Percentiles rank a stretch among this genome's conserved stretches.
These are phyloP conservation scores for Suillus hirtellus DNA, from an alignment of 768 basidiomycete species.

Conservation along the genomic window DNA sequence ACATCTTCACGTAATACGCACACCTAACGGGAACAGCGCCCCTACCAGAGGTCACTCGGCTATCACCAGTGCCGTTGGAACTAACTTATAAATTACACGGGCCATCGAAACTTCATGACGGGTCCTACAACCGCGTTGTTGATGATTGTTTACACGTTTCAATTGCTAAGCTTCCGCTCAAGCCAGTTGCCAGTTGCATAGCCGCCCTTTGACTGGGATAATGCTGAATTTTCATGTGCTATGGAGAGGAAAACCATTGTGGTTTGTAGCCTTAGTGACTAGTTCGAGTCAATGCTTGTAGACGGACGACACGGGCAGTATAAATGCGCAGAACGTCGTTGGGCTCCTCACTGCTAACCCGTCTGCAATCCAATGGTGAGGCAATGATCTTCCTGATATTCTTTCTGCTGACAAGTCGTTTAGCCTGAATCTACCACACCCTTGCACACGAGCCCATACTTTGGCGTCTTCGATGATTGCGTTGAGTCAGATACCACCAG, in stretches of 20 bases:
- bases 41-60: no score
- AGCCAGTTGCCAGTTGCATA: no score
- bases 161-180: no score
- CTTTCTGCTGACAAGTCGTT: not conserved
- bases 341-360: not conserved
- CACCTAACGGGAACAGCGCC: no score
- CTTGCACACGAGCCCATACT: not conserved
- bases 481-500: conserved; percentile 3
- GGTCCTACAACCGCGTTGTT: no score
- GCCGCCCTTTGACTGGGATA: no score
- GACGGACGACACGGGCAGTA: not conserved
- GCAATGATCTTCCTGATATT: not conserved
- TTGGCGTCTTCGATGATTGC: not conserved
- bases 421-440: not conserved
- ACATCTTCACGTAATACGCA: no score
- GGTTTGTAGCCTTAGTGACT: not conserved
- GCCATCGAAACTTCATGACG: no score
- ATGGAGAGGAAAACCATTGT: not conserved
- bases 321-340: not conserved
- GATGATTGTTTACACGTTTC: no score
- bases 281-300: not conserved
- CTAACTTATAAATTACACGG: no score
- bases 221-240: not conserved
- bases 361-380: not conserved
- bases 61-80: no score